Percentiles rank a stretch among this genome's conserved stretches.
Evolutionary conservation across 2,329 filamentous ascomycete genomes (phyloP).

Genomic region (Penicillium sp.): DNA sequence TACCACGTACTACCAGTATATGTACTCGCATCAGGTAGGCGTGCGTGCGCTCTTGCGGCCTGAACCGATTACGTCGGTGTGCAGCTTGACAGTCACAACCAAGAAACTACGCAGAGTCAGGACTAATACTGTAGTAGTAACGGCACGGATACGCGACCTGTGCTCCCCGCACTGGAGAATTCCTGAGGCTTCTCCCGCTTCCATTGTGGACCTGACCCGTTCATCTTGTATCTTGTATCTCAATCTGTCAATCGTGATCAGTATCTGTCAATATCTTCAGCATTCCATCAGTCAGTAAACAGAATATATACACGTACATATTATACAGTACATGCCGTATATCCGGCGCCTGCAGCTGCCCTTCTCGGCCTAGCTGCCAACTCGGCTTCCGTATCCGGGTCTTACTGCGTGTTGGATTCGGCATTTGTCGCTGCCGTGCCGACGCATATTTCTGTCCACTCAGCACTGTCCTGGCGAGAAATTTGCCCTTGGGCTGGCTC

Average conservation of each 20-base stretch:
- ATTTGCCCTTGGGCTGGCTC: no score
- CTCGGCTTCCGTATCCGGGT: not conserved
- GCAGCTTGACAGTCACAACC: not conserved
- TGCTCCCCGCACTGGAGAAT: slow-evolving; percentile 11
- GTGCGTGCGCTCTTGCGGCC: not conserved
- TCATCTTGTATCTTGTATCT: no score
- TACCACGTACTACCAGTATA: no score
- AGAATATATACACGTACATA: no score
- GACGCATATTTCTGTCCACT: no score
- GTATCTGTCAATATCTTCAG: no score
- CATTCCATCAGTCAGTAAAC: no score
- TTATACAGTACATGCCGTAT: not conserved
- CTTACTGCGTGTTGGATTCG: not conserved
- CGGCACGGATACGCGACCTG: no score
- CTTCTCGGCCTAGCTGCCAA: not conserved
- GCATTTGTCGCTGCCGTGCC: not conserved
- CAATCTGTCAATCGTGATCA: no score
- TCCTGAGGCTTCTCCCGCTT: slow-evolving; percentile 16
- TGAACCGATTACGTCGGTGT: not conserved
- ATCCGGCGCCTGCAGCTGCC: not conserved
- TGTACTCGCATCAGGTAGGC: not conserved
- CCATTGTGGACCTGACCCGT: slow-evolving; percentile 14
- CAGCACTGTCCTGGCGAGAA: no score
- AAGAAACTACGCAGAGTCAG: not conserved
- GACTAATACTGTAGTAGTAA: no score